A percentile compares a stretch with the other conserved stretches of the same genome.
Evolutionary conservation across 108 stramenopile genomes (phyloP).

Genomic region (Aurantiochytrium sp.): DNA sequence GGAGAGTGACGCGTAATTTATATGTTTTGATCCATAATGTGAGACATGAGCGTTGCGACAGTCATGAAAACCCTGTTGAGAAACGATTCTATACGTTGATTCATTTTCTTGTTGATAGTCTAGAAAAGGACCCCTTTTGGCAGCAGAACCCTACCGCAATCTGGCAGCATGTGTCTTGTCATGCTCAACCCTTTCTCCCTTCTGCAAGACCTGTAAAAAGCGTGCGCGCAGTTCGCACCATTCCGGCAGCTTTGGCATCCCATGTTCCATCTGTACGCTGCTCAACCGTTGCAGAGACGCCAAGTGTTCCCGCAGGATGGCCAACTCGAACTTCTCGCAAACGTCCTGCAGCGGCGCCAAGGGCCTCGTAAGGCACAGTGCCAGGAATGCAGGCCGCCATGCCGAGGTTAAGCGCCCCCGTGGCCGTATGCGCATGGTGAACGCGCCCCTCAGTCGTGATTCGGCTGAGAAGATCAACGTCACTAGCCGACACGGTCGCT

Average conservation of each 20-base stretch:
- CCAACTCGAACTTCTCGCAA: not conserved
- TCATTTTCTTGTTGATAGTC: no score
- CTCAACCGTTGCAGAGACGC: not conserved
- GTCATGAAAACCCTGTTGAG: no score
- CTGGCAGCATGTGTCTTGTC: no score
- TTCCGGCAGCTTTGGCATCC: not conserved
- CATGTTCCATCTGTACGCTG: not conserved
- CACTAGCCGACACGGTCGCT: not conserved
- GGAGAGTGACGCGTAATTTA: no score
- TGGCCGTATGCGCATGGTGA: conserved; percentile 7
- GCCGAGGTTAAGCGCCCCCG: conserved; percentile 10
- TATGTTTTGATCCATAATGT: no score
- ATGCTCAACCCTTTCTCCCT: no score
- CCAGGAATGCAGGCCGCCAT: conserved; percentile 2
- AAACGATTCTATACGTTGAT: no score
- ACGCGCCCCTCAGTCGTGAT: not conserved
- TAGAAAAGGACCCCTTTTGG: no score
- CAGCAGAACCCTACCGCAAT: no score
- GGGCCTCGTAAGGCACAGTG: not conserved
- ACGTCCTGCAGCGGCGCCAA: not conserved
- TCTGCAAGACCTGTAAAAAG: not conserved
- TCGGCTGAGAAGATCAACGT: not conserved
- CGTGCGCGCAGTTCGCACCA: not conserved
- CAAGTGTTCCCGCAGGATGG: not conserved
- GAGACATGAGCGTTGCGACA: no score